Evolutionary conservation across 257 asterid species (phyloP).

Genomic region (Coffea eugenioides): DNA sequence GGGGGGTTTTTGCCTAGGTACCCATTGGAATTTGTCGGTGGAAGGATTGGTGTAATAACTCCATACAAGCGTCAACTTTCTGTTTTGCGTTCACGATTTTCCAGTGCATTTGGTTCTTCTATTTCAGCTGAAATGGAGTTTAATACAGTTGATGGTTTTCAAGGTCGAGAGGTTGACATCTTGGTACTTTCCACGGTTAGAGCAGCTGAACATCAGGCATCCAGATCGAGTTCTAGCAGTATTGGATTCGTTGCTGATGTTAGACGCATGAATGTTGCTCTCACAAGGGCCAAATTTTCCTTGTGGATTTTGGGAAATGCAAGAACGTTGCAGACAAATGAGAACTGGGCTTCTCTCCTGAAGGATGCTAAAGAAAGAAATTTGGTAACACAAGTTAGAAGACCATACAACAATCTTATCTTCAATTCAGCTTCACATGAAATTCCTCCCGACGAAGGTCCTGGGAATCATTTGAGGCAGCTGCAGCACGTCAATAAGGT

Average conservation of each 20-base stretch:
- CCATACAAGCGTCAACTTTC: constrained; percentile 87
- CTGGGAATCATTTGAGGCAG: constrained; percentile 34
- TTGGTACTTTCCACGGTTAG: constrained; percentile 91
- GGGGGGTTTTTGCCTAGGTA: constrained; percentile 49
- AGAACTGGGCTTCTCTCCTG: constrained; percentile 83
- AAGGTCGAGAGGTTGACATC: constrained; percentile 97
- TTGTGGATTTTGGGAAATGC: constrained; percentile 90
- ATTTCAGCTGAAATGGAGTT: constrained; percentile 81
- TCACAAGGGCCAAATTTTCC: constrained; percentile 88
- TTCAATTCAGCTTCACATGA: constrained; percentile 30
- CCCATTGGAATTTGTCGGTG: constrained; percentile 72
- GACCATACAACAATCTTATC: constrained; percentile 60
- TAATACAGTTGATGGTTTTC: constrained; percentile 96
- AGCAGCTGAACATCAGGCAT: constrained; percentile 58
- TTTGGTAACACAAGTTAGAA: constrained; percentile 55
- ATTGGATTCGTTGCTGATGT: constrained; percentile 97
- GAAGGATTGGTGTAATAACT: constrained; percentile 85
- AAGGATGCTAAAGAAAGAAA: constrained; percentile 72
- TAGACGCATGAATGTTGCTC: constrained; percentile 98
- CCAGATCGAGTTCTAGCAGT: constrained; percentile 42
- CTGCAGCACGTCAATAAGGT: constrained; percentile 36
- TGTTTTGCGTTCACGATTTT: constrained; percentile 72
- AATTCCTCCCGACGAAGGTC: constrained; percentile 31
- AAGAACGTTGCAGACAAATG: constrained; percentile 67
- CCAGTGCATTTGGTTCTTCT: constrained; percentile 84